phyloP scores from a whole-genome alignment of 768 basidiomycete species.

The Daedalea quercina region DNA sequence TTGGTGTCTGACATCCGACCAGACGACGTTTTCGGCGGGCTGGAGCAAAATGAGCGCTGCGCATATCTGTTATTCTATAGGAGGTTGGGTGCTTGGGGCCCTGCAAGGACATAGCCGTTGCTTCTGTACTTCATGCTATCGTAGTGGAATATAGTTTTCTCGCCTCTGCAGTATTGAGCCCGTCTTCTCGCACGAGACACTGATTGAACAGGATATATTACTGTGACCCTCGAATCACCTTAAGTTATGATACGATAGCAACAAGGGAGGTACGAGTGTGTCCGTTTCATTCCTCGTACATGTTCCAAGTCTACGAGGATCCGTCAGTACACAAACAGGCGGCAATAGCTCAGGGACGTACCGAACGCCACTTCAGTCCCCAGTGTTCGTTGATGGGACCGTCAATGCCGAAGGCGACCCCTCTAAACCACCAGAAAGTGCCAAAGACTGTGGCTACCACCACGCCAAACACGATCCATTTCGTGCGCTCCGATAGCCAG shows the following conservation, averaged over 20 bases:
- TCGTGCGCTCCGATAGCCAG: constrained; percentile 54
- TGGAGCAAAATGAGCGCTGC: constrained; percentile 54
- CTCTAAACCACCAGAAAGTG: constrained; percentile 96
- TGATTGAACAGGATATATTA: background rate
- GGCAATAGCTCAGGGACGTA: constrained; percentile 20
- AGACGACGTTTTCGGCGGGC: constrained; percentile 63
- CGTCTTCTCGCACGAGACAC: too few relatives aligned
- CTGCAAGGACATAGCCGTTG: constrained; percentile 15
- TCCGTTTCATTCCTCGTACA: constrained; percentile 22
- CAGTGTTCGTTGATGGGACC: constrained; percentile 77
- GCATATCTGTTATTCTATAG: constrained; percentile 88
- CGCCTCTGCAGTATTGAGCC: too few relatives aligned
- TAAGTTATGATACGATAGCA: constrained; percentile 8
- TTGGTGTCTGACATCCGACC: constrained; percentile 65
- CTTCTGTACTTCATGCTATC: background rate
- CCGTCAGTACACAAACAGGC: background rate
- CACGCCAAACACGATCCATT: constrained; percentile 65
- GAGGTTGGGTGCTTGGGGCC: constrained; percentile 34
- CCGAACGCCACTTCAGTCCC: constrained; percentile 76
- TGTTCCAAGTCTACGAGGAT: constrained; percentile 27
- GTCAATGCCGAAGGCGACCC: constrained; percentile 85
- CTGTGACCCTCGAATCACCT: background rate
- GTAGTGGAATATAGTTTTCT: background rate
- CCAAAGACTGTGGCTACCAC: constrained; percentile 52
- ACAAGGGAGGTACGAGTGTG: background rate